Evolutionary conservation across 345 rosid genomes (phyloP).

Genomic region (Lepidium didymum): DNA sequence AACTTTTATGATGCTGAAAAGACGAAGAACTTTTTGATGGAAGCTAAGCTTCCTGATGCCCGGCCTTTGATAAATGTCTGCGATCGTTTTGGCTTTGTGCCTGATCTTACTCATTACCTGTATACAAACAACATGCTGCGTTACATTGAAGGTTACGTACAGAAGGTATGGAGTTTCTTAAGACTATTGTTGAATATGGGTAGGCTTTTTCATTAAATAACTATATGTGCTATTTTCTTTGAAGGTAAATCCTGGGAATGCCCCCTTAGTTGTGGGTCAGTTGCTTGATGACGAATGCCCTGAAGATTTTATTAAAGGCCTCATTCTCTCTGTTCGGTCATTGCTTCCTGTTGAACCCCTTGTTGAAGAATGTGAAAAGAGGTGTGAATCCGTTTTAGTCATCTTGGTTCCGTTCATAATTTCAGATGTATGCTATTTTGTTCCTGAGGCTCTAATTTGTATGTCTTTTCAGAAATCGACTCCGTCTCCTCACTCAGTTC

Average conservation of each 20-base stretch:
- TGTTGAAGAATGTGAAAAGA: conserved; percentile 84
- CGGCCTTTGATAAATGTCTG: conserved; percentile 97
- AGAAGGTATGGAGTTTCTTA: conserved; percentile 57
- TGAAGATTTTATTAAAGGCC: conserved; percentile 97
- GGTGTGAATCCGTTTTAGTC: conserved; percentile 33
- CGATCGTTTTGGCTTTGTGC: conserved; percentile 96
- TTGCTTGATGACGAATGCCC: conserved; percentile 97
- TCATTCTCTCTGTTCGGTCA: conserved; percentile 85
- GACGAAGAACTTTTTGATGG: conserved; percentile 97
- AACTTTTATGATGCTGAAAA: conserved; percentile 95
- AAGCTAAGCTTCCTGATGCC: conserved; percentile 99
- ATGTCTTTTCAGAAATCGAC: conserved; percentile 72
- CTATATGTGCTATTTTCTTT: conserved; percentile 2
- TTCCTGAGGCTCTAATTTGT: conserved; percentile 19
- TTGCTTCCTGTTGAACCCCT: conserved; percentile 87
- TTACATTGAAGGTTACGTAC: conserved; percentile 98
- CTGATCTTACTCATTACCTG: conserved; percentile 96
- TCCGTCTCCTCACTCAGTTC: conserved; percentile 98
- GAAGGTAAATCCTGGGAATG: conserved; percentile 98
- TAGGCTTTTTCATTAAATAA: neutral
- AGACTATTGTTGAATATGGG: neutral
- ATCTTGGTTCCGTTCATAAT: neutral
- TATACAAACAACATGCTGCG: conserved; percentile 95
- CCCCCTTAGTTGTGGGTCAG: conserved; percentile 93
- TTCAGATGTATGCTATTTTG: neutral